These are phyloP conservation scores for Ilyonectria sp. DNA, from an alignment of 2,329 filamentous ascomycete species.

Conservation along the genomic window DNA sequence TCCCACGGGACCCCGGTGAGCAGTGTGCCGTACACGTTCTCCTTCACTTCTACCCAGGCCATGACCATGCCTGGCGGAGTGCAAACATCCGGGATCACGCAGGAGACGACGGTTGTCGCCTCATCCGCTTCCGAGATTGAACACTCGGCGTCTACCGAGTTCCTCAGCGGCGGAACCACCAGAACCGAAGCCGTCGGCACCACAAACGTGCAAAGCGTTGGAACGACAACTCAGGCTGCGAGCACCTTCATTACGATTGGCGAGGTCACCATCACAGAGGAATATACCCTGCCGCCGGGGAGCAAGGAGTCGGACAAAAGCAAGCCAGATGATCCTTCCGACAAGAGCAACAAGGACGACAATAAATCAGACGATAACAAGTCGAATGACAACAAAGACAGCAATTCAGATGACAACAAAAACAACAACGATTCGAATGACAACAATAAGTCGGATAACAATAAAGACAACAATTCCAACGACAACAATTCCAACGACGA, in stretches of 20 bases:
- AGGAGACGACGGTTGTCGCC: not conserved
- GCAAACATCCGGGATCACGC: not conserved
- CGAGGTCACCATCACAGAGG: conserved; percentile 43
- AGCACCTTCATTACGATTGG: conserved; percentile 46
- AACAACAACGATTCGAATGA: not conserved
- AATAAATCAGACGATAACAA: not conserved
- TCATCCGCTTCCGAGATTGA: conserved; percentile 13
- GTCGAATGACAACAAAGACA: not conserved
- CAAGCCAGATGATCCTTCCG: conserved; percentile 6
- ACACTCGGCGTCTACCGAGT: conserved; percentile 32
- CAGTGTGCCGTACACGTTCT: conserved; percentile 19
- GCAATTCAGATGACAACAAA: not conserved
- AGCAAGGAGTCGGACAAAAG: not conserved
- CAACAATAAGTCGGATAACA: not conserved
- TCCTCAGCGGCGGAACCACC: conserved; percentile 3
- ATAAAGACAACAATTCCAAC: not conserved
- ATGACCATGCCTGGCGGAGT: conserved; percentile 14
- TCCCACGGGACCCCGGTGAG: conserved; percentile 14
- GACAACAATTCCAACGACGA: not conserved
- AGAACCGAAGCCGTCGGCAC: conserved; percentile 33
- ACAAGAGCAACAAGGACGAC: not conserved
- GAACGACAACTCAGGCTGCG: conserved; percentile 42
- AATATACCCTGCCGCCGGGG: conserved; percentile 31
- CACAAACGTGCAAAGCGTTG: conserved; percentile 30
- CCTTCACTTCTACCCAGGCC: conserved; percentile 28